Percentiles rank a stretch among this genome's conserved stretches.
phyloP scores from a whole-genome alignment of 768 basidiomycete genomes.

The Strobilomyces echinocephalus region DNA sequence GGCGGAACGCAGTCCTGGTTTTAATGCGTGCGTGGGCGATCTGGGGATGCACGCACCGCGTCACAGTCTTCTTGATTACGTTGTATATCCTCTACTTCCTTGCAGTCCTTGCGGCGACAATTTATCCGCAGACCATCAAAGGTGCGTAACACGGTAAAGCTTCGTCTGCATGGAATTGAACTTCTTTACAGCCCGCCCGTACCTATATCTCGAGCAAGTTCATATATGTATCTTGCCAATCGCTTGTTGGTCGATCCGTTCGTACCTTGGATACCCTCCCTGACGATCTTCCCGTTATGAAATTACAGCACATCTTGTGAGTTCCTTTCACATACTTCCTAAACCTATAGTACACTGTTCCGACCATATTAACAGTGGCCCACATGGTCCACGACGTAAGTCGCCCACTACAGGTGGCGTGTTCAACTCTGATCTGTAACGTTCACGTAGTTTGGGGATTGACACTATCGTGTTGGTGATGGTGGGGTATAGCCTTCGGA shows the following conservation, averaged over 20 bases:
- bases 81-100: conserved; percentile 8
- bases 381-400: conserved; percentile 6
- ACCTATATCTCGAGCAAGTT: too few relatives aligned
- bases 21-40: conserved; percentile 18
- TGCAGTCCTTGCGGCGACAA: conserved; percentile 5
- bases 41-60: conserved; percentile 12
- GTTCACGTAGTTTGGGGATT: conserved; percentile 4
- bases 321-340: too few relatives aligned
- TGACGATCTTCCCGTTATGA: too few relatives aligned
- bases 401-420: neutral
- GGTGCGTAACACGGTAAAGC: neutral
- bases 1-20: conserved; percentile 12
- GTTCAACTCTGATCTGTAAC: neutral
- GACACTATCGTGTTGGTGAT: conserved; percentile 6
- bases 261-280: too few relatives aligned
- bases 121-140: neutral
- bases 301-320: neutral
- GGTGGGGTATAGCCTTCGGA: conserved; percentile 4
- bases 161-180: too few relatives aligned
- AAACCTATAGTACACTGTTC: neutral
- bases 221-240: too few relatives aligned
- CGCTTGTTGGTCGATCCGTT: too few relatives aligned
- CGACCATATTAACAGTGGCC: conserved; percentile 12
- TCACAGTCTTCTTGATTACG: too few relatives aligned
- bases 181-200: too few relatives aligned